A percentile compares a stretch with the other conserved stretches of the same genome.
Evolutionary conservation across 140 eudicot genomes (phyloP).

Genomic region (Stevia rebaudiana): DNA sequence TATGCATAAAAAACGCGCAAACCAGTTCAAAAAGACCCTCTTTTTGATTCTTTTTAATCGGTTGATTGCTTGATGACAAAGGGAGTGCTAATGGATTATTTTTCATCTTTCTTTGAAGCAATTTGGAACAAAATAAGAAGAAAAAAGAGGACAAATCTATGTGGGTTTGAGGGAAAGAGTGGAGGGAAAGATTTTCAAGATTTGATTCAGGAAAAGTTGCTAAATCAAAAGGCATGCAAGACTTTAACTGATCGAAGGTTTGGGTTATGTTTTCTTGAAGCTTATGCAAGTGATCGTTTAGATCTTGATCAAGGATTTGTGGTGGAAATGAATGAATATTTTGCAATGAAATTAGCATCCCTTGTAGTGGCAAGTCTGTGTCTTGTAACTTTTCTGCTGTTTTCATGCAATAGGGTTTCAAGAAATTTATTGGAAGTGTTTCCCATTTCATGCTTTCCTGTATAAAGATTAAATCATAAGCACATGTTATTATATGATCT

Average conservation of each 20-base stretch:
- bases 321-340: conserved; percentile 37
- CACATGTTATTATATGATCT: neutral
- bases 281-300: conserved; percentile 31
- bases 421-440: conserved; percentile 40
- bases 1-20: conserved; percentile 16
- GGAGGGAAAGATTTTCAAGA: conserved; percentile 32
- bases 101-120: conserved; percentile 40
- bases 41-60: conserved; percentile 16
- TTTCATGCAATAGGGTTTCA: conserved; percentile 43
- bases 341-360: conserved; percentile 61
- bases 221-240: conserved; percentile 31
- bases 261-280: conserved; percentile 34
- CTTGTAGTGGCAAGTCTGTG: conserved; percentile 57
- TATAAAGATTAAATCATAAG: neutral
- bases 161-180: conserved; percentile 34
- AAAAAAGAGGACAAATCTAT: conserved; percentile 56
- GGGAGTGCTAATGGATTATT: conserved; percentile 7
- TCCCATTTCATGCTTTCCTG: conserved; percentile 91
- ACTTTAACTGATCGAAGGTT: conserved; percentile 36
- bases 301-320: conserved; percentile 33
- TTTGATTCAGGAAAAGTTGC: conserved; percentile 54
- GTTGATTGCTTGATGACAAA: conserved; percentile 6
- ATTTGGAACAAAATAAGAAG: conserved; percentile 75
- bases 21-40: conserved; percentile 10
- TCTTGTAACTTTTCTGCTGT: conserved; percentile 55